Conservation (phyloP, 495 filamentous ascomycete species). For the Lasiosphaeriaceae sp. region DNA sequence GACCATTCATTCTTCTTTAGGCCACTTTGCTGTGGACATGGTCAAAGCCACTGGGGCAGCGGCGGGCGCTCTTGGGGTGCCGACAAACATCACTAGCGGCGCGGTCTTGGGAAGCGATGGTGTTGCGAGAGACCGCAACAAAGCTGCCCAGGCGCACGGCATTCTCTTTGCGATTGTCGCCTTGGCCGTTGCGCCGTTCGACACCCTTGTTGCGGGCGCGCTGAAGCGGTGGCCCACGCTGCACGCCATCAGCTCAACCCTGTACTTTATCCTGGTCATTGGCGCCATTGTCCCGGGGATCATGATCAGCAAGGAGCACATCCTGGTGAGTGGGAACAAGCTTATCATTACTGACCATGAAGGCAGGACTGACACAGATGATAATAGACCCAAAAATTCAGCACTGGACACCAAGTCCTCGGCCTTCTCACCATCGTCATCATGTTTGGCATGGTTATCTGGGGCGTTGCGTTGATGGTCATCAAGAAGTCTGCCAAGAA, state of each 20-base stretch:
- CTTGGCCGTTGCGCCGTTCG: conserved; percentile 52
- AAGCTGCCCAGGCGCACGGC: conserved; percentile 44
- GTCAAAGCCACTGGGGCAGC: conserved; percentile 41
- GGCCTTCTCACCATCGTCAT: conserved; percentile 49
- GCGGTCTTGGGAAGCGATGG: conserved; percentile 21
- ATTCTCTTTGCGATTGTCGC: conserved; percentile 49
- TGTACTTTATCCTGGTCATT: conserved; percentile 41
- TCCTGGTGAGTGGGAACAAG: conserved; percentile 37
- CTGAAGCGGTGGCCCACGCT: conserved; percentile 39
- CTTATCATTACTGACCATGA: no score
- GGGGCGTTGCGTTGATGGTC: conserved; percentile 48
- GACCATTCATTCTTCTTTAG: background rate
- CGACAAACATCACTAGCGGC: conserved; percentile 1
- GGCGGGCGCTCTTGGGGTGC: conserved; percentile 14
- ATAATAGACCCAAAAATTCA: conserved; percentile 46
- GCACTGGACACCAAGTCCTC: conserved; percentile 55
- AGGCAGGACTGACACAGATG: background rate
- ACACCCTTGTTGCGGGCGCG: conserved; percentile 48
- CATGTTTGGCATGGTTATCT: conserved; percentile 44
- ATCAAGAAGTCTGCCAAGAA: conserved; percentile 42
- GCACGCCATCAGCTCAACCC: conserved; percentile 46
- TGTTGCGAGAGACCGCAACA: conserved; percentile 9
- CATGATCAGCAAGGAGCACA: conserved; percentile 45
- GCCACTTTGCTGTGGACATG: conserved; percentile 53
- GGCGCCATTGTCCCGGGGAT: conserved; percentile 50